Evolutionary conservation across 2,329 filamentous ascomycete species (phyloP).

Genomic region (Hypoxylon sp.): DNA sequence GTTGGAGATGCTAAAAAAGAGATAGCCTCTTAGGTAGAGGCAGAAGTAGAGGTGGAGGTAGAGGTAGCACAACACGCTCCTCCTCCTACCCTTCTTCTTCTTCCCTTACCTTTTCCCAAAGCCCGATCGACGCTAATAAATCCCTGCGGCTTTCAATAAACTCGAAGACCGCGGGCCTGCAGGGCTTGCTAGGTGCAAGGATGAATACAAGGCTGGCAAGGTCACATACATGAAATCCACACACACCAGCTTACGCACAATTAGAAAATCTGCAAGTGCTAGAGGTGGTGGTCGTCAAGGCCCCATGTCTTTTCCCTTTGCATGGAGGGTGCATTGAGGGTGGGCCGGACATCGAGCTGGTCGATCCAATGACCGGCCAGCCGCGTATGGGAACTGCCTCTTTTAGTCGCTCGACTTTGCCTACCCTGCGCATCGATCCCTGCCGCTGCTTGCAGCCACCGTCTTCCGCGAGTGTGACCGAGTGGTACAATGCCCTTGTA

Average conservation of each 20-base stretch:
- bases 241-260: constrained; percentile 18
- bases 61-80: constrained; percentile 37
- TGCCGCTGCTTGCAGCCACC: constrained; percentile 44
- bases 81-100: too few relatives aligned
- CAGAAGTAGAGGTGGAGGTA: constrained; percentile 32
- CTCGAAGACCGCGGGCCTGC: constrained; percentile 31
- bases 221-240: constrained; percentile 17
- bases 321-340: constrained; percentile 36
- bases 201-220: constrained; percentile 41
- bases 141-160: constrained; percentile 42
- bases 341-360: constrained; percentile 37
- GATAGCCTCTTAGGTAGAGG: constrained; percentile 21
- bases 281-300: constrained; percentile 31
- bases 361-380: constrained; percentile 49
- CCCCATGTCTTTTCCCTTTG: constrained; percentile 29
- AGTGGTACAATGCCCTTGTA: constrained; percentile 46
- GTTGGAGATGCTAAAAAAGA: constrained; percentile 28
- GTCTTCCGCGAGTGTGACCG: constrained; percentile 46
- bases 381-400: constrained; percentile 42
- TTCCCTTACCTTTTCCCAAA: constrained; percentile 29
- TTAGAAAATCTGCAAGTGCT: constrained; percentile 41
- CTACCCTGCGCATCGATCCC: constrained; percentile 37
- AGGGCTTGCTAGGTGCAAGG: constrained; percentile 37
- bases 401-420: constrained; percentile 41
- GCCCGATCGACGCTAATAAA: constrained; percentile 36